Percentiles rank a stretch among this genome's conserved stretches.
Conservation (phyloP, 1,284 basidiomycete genomes). For the Ustilago lituana region DNA sequence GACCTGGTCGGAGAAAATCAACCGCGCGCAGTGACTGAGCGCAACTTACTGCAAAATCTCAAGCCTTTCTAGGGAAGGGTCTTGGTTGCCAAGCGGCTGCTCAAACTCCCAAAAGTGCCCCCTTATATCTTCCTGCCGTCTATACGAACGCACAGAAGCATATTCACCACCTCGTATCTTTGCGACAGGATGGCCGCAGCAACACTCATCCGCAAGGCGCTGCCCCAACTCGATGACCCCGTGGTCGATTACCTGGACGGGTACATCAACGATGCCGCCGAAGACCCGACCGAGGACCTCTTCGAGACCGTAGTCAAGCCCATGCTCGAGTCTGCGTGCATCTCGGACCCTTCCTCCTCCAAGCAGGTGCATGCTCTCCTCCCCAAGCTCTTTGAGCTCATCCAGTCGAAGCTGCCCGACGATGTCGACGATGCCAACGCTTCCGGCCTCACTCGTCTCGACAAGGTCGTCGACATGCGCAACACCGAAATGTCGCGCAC, state of each 20-base stretch:
- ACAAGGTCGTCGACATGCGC: slow-evolving; percentile 95
- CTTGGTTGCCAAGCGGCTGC: neutral
- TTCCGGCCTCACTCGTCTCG: slow-evolving; percentile 71
- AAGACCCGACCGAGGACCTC: slow-evolving; percentile 57
- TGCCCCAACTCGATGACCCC: slow-evolving; percentile 91
- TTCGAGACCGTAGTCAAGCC: slow-evolving; percentile 59
- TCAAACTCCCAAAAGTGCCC: too few species aligned
- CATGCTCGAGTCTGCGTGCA: slow-evolving; percentile 63
- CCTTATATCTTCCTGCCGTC: too few species aligned
- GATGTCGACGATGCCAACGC: slow-evolving; percentile 69
- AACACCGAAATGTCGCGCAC: slow-evolving; percentile 71
- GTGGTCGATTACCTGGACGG: slow-evolving; percentile 92
- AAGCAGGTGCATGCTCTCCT: slow-evolving; percentile 48
- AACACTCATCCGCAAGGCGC: slow-evolving; percentile 78
- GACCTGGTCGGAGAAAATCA: too few species aligned
- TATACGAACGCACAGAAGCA: neutral
- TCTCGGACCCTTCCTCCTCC: slow-evolving; percentile 52
- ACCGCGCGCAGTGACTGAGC: too few species aligned
- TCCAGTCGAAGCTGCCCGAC: slow-evolving; percentile 54
- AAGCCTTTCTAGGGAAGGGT: neutral
- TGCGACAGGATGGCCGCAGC: slow-evolving; percentile 70
- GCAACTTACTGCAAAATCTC: too few species aligned
- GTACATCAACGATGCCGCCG: slow-evolving; percentile 86
- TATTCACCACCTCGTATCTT: slow-evolving; percentile 5
- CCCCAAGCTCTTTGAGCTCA: slow-evolving; percentile 52